Base-by-base conservation (phyloP, 495 filamentous ascomycete genomes). In the Talaromyces liani region DNA sequence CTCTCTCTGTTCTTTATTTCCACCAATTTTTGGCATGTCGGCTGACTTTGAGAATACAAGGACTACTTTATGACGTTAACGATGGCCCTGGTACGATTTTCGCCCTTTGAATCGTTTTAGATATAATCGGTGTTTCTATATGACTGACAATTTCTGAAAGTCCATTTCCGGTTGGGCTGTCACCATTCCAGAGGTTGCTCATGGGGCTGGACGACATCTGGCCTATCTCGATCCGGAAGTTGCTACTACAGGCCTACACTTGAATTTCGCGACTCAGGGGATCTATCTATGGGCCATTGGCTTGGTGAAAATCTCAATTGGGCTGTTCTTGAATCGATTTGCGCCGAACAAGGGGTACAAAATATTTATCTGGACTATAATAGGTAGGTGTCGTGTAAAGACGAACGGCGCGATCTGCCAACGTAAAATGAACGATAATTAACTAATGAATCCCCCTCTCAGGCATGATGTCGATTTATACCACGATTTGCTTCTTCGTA, bases 311-410 rank as follows among this genome's bases (percentile, higher is more conserved):
- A 31, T 31, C 6, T 31, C 29, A 1, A 31, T 82, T 58, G 79
- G 77, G 2, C 63, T 82, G 20, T 80, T 81, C 63, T 64, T 82
- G 24, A 55, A 81, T 56, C 75, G 80, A 1, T 71, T 82, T 53
- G 70, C 75, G 18, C 63, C 69, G 6, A 68, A 65, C 1, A 66
- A 67, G 53, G 61, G 65, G 6, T 80, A 78, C 62, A 75, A 66
- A 53, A 64, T 66, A 39, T 70, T 79, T 10, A 71, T 82, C 49
- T 68, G 68, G 64, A 63, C 62, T 7, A 64, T 72, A 1, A 68
- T 72, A 29, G 61, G 71, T 73, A 54, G 8, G 18, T 25, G 20
- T 54, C 20, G 18, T 18, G 20, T 7, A 22, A 27, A 27, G 4
- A 4, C 10, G 14, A 36, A 10, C 4, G 20, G 8, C 14, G 36